Evolutionary conservation across 2,329 filamentous ascomycete genomes (phyloP).

Genomic region (Paraphaeosphaeria minitans): DNA sequence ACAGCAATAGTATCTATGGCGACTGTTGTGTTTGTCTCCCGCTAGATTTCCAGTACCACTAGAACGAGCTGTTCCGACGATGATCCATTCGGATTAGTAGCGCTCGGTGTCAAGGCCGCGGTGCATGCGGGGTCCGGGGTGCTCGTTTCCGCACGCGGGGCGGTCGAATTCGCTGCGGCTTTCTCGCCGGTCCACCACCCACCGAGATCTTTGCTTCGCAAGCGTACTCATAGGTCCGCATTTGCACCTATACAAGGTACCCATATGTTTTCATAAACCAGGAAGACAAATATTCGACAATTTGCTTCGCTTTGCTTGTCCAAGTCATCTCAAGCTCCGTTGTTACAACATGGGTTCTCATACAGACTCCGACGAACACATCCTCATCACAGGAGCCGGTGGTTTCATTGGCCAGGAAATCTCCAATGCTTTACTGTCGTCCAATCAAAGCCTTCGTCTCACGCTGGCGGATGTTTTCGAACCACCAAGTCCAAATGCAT

Average conservation of each 20-base stretch:
- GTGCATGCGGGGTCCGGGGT: not conserved
- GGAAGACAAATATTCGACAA: not conserved
- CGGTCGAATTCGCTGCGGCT: not conserved
- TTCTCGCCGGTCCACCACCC: not conserved
- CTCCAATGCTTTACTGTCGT: slow-evolving; percentile 57
- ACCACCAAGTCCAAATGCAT: slow-evolving; percentile 43
- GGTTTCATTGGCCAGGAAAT: slow-evolving; percentile 67
- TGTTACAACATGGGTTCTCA: not conserved
- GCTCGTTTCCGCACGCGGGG: not conserved
- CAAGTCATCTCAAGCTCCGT: not conserved
- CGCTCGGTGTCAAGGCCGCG: not conserved
- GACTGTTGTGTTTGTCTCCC: not conserved
- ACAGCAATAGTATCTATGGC: not conserved
- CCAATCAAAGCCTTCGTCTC: slow-evolving; percentile 50
- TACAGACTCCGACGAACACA: slow-evolving; percentile 19
- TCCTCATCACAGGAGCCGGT: slow-evolving; percentile 66
- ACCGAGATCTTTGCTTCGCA: not conserved
- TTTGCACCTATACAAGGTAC: not conserved
- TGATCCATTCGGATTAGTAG: not conserved
- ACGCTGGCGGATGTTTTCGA: slow-evolving; percentile 62
- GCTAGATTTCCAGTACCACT: not conserved
- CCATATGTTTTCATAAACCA: not conserved
- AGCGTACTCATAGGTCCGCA: not conserved
- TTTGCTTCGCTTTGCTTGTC: not conserved
- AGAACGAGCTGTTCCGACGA: not conserved